Evolutionary conservation across 306 rosid species (phyloP), one percentile per base, ranked within the genome.

Genomic region (Ceratonia siliqua): DNA sequence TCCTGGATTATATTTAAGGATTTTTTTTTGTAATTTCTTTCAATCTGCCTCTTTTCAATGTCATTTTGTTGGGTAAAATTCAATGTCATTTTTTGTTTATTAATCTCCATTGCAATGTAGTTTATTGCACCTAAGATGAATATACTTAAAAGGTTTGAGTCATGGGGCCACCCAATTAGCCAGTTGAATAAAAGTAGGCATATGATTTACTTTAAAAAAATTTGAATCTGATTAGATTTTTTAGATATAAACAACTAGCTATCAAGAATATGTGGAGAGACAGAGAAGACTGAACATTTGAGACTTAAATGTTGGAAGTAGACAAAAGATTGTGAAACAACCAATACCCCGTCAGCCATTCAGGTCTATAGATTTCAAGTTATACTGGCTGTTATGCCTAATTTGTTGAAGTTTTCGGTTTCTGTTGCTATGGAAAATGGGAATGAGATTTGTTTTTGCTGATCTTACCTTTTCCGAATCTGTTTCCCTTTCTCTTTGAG

Each of bases 261-360:
- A 66, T 78, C 67, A 41, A 38, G 58, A 66, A 46, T 62, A 20
- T 41, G 41, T 20, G 2, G 28, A 30, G 28, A 64, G 32, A 46
- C 25, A 18, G 39, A 15, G 45, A 22, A 12, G 39, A 21, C 4
- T 45, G 28, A 48, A 14, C 46, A 61, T 42, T 62, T 53, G 63
- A 45, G 66, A 50, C 48, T 28, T 50, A 13, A 10, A 14, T 27
- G n/a, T 33, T 69, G 10, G 2, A 11, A 5, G 48, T 35, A 13
- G 36, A 4, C 50, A 33, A 52, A 30, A n/a, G 54, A 5, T 14
- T 18, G 58, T 18, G 58, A 52, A 15, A 52, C 12, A 3, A 35
- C 11, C 22, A 17, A 32, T 13, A 28, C 3, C 13, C 35, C 35
- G 21, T 62, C 17, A 10, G 10, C 45, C 17, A 18, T 52, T 52